These are phyloP conservation scores for Umbelopsis sp. DNA, from an alignment of 371 early-diverging fungal species.

Conservation along the genomic window DNA sequence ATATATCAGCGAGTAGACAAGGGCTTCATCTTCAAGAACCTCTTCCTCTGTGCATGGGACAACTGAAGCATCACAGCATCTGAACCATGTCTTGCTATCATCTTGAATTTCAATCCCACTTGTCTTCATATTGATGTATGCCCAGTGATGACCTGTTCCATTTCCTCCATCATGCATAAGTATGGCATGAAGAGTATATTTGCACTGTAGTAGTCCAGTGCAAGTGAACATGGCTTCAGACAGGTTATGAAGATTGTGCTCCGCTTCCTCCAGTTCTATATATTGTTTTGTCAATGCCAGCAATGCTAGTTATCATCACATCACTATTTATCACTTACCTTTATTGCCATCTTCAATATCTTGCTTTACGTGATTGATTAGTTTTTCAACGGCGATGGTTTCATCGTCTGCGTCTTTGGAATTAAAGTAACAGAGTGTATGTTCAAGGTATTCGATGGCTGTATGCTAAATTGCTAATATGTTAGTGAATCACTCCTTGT, in stretches of 20 bases:
- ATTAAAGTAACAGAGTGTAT: background rate
- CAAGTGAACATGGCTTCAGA: slow-evolving; percentile 27
- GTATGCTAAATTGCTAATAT: background rate
- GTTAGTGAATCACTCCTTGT: background rate
- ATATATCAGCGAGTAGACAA: slow-evolving; percentile 42
- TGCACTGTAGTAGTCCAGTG: slow-evolving; percentile 31
- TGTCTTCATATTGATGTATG: slow-evolving; percentile 38
- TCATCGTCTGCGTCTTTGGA: background rate
- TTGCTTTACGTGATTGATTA: slow-evolving; percentile 11
- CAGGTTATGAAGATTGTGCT: slow-evolving; percentile 17
- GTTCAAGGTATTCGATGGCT: background rate
- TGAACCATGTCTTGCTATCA: slow-evolving; percentile 33
- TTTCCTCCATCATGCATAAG: slow-evolving; percentile 45
- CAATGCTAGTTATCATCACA: background rate
- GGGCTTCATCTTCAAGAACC: slow-evolving; percentile 28
- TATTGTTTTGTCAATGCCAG: too few species aligned
- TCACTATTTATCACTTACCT: slow-evolving; percentile 19
- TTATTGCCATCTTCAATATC: slow-evolving; percentile 22
- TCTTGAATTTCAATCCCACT: slow-evolving; percentile 20
- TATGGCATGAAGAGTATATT: slow-evolving; percentile 40
- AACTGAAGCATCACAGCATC: slow-evolving; percentile 48
- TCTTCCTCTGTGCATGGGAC: slow-evolving; percentile 33
- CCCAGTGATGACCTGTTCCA: slow-evolving; percentile 53
- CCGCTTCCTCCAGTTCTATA: slow-evolving; percentile 25
- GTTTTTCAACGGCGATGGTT: background rate